Evolutionary conservation across 345 rosid genomes (phyloP).

Genomic region (Geranium rotundifolium): DNA sequence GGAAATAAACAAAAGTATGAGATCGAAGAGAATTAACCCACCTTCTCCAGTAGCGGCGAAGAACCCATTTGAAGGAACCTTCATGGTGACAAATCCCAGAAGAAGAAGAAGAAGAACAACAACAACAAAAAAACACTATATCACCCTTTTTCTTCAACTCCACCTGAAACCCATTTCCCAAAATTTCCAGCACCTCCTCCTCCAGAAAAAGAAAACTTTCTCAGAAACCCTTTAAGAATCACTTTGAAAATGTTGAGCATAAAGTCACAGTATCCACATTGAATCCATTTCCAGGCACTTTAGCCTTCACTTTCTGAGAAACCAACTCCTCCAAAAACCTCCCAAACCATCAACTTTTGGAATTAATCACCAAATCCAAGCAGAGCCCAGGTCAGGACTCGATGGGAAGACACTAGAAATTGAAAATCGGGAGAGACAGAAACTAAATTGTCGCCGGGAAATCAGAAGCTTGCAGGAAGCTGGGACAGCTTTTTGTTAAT

Average conservation of each 20-base stretch:
- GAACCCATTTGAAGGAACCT: conserved; percentile 77
- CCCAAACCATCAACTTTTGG: not conserved
- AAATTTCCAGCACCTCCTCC: conserved; percentile 12
- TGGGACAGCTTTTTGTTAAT: conserved; percentile 29
- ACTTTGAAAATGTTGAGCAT: not conserved
- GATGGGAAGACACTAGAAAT: conserved; percentile 7
- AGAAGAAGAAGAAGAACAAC: not conserved
- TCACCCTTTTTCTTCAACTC: conserved; percentile 1
- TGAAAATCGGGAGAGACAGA: conserved; percentile 8
- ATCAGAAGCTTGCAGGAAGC: conserved; percentile 40
- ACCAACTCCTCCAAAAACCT: conserved; percentile 3
- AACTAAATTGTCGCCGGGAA: conserved; percentile 69
- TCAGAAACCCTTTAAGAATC: not conserved
- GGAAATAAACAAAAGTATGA: not conserved
- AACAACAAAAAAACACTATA: no score
- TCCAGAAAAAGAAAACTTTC: not conserved
- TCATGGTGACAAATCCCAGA: conserved; percentile 39
- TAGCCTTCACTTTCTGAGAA: not conserved
- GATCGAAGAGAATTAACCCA: conserved; percentile 14
- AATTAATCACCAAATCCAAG: conserved; percentile 1
- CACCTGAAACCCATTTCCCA: conserved; percentile 13
- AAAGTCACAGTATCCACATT: conserved; percentile 1
- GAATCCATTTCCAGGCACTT: conserved; percentile 1
- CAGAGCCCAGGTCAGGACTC: conserved; percentile 6
- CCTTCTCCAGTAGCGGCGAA: conserved; percentile 65